A percentile compares a stretch with the other conserved stretches of the same genome.
These are phyloP conservation scores for Barnettozyma californica DNA, from an alignment of 805 yeast genomes.

Conservation along the genomic window DNA sequence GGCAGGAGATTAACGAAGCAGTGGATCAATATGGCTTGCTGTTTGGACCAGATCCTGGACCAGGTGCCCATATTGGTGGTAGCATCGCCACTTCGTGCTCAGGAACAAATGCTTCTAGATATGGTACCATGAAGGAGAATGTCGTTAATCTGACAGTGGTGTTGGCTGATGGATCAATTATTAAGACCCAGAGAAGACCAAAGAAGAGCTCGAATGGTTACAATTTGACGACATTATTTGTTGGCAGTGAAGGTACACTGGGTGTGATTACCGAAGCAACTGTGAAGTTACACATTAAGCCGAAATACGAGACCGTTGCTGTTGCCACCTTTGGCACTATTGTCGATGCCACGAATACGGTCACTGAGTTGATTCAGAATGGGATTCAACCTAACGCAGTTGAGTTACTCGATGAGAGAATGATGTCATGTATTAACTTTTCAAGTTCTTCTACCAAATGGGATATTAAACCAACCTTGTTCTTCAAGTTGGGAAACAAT, in stretches of 20 bases:
- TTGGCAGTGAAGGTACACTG: slow-evolving; percentile 74
- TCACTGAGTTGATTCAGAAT: slow-evolving; percentile 49
- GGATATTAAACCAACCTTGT: slow-evolving; percentile 51
- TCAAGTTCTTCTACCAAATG: slow-evolving; percentile 50
- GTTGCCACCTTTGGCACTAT: slow-evolving; percentile 66
- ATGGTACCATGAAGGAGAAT: slow-evolving; percentile 78
- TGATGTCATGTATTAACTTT: slow-evolving; percentile 58
- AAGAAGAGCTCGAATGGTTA: slow-evolving; percentile 75
- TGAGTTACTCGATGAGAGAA: slow-evolving; percentile 65
- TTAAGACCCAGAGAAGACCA: slow-evolving; percentile 68
- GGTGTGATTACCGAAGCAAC: slow-evolving; percentile 77
- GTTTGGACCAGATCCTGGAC: slow-evolving; percentile 75
- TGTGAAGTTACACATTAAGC: slow-evolving; percentile 59
- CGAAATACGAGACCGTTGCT: slow-evolving; percentile 56
- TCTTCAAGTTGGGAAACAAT: slow-evolving; percentile 56
- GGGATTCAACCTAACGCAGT: slow-evolving; percentile 68
- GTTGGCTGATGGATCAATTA: slow-evolving; percentile 68
- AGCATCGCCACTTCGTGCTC: slow-evolving; percentile 75
- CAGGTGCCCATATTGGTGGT: slow-evolving; percentile 75
- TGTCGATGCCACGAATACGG: slow-evolving; percentile 65
- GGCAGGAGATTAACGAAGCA: slow-evolving; percentile 60
- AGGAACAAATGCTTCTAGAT: slow-evolving; percentile 70
- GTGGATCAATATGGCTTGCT: slow-evolving; percentile 42
- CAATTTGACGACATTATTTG: slow-evolving; percentile 61
- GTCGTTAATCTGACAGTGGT: slow-evolving; percentile 64